Evolutionary conservation across 2,329 filamentous ascomycete genomes (phyloP).

Genomic region (Stachybotrys elegans): DNA sequence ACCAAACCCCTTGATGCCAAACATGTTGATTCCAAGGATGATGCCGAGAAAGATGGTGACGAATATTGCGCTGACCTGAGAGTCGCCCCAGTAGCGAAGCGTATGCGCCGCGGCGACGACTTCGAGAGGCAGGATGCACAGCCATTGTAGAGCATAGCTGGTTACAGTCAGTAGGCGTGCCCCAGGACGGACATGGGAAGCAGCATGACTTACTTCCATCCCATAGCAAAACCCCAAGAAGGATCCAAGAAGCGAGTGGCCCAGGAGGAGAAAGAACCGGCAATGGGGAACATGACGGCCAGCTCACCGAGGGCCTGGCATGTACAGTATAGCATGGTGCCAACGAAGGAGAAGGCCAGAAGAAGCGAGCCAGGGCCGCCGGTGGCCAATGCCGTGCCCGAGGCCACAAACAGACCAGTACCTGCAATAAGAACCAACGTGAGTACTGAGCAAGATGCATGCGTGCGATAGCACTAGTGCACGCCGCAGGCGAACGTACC

Average conservation of each 20-base stretch:
- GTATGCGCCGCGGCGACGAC: constrained; percentile 84
- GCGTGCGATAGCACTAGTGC: no score
- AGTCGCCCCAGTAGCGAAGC: constrained; percentile 70
- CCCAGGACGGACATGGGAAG: no score
- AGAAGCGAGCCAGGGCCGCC: constrained; percentile 77
- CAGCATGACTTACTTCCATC: constrained; percentile 66
- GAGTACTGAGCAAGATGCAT: neutral
- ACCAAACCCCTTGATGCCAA: constrained; percentile 83
- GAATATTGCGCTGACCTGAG: constrained; percentile 66
- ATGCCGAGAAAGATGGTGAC: constrained; percentile 74
- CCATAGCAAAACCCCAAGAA: constrained; percentile 93
- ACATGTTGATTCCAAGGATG: constrained; percentile 79
- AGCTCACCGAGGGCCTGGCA: constrained; percentile 90
- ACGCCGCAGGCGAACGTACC: constrained; percentile 37
- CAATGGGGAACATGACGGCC: constrained; percentile 83
- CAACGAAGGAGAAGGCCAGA: constrained; percentile 74
- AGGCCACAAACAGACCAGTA: constrained; percentile 83
- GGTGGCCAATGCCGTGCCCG: constrained; percentile 61
- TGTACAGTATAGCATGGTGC: constrained; percentile 85
- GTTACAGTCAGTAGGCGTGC: no score
- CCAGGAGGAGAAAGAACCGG: constrained; percentile 87
- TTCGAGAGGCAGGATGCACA: constrained; percentile 76
- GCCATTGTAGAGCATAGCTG: constrained; percentile 83
- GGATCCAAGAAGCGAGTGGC: constrained; percentile 90
- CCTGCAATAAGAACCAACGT: constrained; percentile 33